phyloP scores from a whole-genome alignment of 2,329 filamentous ascomycete genomes.

The Penicillium janthinellum region DNA sequence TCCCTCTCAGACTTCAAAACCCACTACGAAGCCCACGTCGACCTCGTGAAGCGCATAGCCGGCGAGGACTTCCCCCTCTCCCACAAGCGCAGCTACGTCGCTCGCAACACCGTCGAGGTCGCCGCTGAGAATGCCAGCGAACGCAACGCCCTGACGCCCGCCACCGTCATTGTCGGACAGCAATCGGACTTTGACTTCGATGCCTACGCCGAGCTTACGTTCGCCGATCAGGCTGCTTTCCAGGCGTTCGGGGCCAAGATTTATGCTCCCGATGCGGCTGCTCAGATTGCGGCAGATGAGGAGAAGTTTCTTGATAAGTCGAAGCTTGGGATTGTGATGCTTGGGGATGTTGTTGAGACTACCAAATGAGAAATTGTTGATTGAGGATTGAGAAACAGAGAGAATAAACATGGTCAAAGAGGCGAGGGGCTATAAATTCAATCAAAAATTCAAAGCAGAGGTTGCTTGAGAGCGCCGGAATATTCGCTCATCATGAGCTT shows the following conservation, averaged over 20 bases:
- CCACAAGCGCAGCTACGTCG: conserved; percentile 24
- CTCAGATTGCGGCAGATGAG: conserved; percentile 23
- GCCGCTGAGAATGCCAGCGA: conserved; percentile 9
- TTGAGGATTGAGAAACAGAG: neutral
- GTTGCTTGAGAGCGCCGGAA: neutral
- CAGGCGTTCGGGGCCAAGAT: conserved; percentile 20
- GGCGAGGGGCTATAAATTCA: neutral
- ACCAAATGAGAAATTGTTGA: neutral
- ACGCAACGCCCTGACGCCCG: conserved; percentile 23
- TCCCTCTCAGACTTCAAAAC: conserved; percentile 24
- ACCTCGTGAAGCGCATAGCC: conserved; percentile 22
- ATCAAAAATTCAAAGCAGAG: neutral
- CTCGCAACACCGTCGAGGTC: conserved; percentile 13
- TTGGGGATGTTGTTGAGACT: conserved; percentile 16
- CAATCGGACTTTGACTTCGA: conserved; percentile 27
- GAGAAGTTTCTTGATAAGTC: conserved; percentile 25
- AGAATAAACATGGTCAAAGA: neutral
- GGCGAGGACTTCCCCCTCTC: conserved; percentile 24
- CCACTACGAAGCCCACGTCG: conserved; percentile 25
- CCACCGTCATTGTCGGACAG: conserved; percentile 19
- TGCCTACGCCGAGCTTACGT: conserved; percentile 22
- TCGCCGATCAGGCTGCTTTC: conserved; percentile 21
- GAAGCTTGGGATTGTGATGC: conserved; percentile 16
- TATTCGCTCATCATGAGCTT: neutral
- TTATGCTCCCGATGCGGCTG: conserved; percentile 16